phyloP scores from a whole-genome alignment of 169 alveolate species.

The Plasmodium falciparum region DNA sequence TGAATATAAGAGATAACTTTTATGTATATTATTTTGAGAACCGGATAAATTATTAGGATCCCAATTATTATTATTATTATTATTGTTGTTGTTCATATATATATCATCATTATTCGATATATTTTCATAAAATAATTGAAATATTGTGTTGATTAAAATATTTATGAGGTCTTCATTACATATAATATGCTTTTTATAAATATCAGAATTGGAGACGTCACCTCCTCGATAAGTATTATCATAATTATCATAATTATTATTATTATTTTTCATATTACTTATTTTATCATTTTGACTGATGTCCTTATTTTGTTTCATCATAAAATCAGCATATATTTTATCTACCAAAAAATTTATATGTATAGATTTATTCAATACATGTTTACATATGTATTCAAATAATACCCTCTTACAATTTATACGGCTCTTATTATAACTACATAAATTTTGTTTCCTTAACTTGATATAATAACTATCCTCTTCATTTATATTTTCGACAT shows the following conservation, averaged over 20 bases:
- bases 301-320: constrained; percentile 18
- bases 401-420: constrained; percentile 58
- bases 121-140: constrained; percentile 13
- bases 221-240: background rate
- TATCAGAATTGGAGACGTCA: no score
- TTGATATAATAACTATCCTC: constrained; percentile 67
- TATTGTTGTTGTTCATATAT: background rate
- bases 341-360: constrained; percentile 66
- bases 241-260: background rate
- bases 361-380: constrained; percentile 34
- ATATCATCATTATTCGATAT: background rate
- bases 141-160: constrained; percentile 67
- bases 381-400: constrained; percentile 54
- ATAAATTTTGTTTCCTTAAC: constrained; percentile 47
- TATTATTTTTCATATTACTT: background rate
- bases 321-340: constrained; percentile 72
- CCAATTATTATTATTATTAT: background rate
- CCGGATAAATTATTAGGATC: background rate
- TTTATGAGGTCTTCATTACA: constrained; percentile 61
- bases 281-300: background rate
- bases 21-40: constrained; percentile 23
- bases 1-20: constrained; percentile 65
- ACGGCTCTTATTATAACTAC: constrained; percentile 55
- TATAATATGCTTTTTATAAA: constrained; percentile 24
- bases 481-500: constrained; percentile 75